phyloP scores from a whole-genome alignment of 371 early-diverging fungal genomes.

The Mortierella sp. region DNA sequence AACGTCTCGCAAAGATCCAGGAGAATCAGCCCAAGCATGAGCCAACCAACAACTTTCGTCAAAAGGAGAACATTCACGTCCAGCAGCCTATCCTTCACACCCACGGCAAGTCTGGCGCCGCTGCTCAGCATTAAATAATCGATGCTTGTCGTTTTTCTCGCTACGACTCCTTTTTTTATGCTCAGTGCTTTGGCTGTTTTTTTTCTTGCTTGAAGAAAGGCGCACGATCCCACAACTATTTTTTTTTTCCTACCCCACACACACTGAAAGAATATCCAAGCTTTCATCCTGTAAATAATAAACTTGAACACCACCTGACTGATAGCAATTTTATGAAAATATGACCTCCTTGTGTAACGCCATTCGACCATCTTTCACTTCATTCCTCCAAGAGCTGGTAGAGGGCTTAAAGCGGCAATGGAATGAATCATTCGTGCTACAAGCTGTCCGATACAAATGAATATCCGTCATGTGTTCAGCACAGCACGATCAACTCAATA shows the following conservation, averaged over 20 bases:
- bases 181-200: neutral
- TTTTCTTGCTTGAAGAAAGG: neutral
- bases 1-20: conserved; percentile 46
- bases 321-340: no score
- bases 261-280: neutral
- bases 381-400: no score
- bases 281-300: conserved; percentile 7
- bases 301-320: neutral
- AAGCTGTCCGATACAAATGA: no score
- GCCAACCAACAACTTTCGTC: conserved; percentile 34
- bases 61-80: conserved; percentile 46
- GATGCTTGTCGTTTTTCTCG: neutral
- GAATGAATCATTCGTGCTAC: no score
- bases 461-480: no score
- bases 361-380: no score
- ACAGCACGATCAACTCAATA: no score
- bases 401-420: no score
- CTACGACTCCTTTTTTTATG: no score
- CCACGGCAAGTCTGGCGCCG: conserved; percentile 53
- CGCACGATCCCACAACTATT: neutral
- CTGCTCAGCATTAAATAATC: conserved; percentile 29
- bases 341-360: no score
- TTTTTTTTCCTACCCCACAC: conserved; percentile 6
- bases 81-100: conserved; percentile 49
- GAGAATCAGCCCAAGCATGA: conserved; percentile 54